phyloP scores from a whole-genome alignment of 129 eudicot species.

The Helichrysum umbraculigerum region DNA sequence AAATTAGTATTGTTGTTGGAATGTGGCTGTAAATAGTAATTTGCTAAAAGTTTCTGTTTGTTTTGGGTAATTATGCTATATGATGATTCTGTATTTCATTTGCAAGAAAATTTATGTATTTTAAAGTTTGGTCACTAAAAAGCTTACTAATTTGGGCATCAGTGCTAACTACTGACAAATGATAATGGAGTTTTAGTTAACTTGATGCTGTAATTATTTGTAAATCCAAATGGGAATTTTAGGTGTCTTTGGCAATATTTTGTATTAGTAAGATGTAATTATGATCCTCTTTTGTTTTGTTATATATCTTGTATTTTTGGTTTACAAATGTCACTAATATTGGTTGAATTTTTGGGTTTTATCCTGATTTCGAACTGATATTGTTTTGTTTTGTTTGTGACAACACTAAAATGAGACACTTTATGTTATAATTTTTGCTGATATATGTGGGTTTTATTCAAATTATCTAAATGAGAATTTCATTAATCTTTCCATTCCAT shows the following conservation, averaged over 20 bases:
- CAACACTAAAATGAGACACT: not conserved
- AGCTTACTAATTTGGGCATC: slow-evolving; percentile 15
- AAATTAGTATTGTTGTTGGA: not conserved
- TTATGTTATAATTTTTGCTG: not conserved
- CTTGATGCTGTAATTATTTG: not conserved
- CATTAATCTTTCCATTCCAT: not conserved
- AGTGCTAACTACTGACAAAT: not conserved
- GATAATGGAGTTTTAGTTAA: slow-evolving; percentile 1
- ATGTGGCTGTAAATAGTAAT: not conserved
- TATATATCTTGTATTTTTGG: not conserved
- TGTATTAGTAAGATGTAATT: not conserved
- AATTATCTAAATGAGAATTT: not conserved
- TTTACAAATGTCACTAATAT: not conserved
- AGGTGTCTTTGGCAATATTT: not conserved
- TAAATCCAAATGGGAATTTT: slow-evolving; percentile 5
- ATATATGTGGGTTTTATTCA: not conserved
- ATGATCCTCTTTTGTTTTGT: slow-evolving; percentile 9
- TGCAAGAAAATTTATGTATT: not conserved
- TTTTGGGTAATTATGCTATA: not conserved
- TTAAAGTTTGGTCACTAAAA: not conserved
- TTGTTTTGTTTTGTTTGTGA: slow-evolving; percentile 2
- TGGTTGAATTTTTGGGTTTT: slow-evolving; percentile 12
- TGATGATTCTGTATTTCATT: not conserved
- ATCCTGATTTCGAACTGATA: slow-evolving; percentile 1
- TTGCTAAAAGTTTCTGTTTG: slow-evolving; percentile 7